phyloP scores from a whole-genome alignment of 129 eudicot species.

The Saussurea involucrata region DNA sequence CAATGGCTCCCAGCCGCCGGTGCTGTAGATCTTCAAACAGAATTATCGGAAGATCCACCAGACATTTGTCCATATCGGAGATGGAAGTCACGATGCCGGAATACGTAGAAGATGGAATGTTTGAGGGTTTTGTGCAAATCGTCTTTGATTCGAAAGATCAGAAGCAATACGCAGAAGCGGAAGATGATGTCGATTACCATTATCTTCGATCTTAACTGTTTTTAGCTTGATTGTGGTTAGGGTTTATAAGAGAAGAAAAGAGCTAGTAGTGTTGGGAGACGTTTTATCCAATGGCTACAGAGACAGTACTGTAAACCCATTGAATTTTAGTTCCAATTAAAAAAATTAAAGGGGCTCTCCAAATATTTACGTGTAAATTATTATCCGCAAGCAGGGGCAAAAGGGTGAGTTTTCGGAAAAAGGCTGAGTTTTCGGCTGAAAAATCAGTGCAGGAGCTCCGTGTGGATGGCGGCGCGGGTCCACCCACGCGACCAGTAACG shows the following conservation, averaged over 20 bases:
- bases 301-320: too few relatives aligned
- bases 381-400: too few relatives aligned
- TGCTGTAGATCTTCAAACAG: neutral
- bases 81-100: too few relatives aligned
- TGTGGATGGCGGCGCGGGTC: too few relatives aligned
- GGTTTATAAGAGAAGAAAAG: neutral
- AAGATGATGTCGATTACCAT: neutral
- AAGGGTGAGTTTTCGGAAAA: too few relatives aligned
- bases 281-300: too few relatives aligned
- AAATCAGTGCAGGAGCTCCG: too few relatives aligned
- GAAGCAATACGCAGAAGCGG: neutral
- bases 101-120: neutral
- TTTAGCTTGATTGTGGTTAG: neutral
- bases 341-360: too few relatives aligned
- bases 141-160: neutral
- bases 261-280: neutral
- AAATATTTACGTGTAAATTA: too few relatives aligned
- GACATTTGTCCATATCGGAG: neutral
- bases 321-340: too few relatives aligned
- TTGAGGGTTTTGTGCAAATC: neutral
- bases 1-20: neutral
- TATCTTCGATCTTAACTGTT: neutral
- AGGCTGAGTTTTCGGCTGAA: too few relatives aligned
- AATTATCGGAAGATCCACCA: neutral
- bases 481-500: too few relatives aligned